A percentile compares a stretch with the other conserved stretches of the same genome.
phyloP scores from a whole-genome alignment of 1,284 basidiomycete species.

The Ustilago vetiveriae region DNA sequence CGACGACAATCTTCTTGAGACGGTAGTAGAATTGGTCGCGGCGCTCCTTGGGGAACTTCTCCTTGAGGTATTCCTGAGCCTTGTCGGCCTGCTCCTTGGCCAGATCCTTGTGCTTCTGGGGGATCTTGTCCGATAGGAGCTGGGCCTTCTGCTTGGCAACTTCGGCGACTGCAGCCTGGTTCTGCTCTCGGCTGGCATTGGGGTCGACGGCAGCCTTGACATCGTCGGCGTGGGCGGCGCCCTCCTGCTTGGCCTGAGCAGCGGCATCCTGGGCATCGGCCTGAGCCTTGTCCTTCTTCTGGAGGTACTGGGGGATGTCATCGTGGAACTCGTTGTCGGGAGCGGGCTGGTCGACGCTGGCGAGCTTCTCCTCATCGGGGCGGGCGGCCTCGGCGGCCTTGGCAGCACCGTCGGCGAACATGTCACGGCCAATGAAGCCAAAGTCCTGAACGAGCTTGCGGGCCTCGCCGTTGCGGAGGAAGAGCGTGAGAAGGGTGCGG shows the following conservation, averaged over 20 bases:
- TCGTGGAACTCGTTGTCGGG: constrained; percentile 68
- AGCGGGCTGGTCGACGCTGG: constrained; percentile 75
- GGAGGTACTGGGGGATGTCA: constrained; percentile 69
- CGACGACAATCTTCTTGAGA: constrained; percentile 85
- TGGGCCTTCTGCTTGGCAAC: constrained; percentile 70
- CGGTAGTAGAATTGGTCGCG: constrained; percentile 83
- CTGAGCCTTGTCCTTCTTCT: constrained; percentile 63
- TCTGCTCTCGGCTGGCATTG: constrained; percentile 67
- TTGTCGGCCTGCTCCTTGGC: constrained; percentile 59
- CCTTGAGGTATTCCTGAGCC: constrained; percentile 73
- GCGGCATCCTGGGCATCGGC: constrained; percentile 45
- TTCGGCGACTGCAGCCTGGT: constrained; percentile 65
- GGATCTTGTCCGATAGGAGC: constrained; percentile 63
- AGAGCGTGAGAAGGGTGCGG: constrained; percentile 61
- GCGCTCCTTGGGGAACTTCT: constrained; percentile 87
- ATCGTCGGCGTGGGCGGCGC: constrained; percentile 44
- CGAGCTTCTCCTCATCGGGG: constrained; percentile 75
- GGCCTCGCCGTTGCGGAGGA: constrained; percentile 62
- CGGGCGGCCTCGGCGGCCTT: constrained; percentile 80
- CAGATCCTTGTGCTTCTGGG: constrained; percentile 63
- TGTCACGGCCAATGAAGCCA: constrained; percentile 73
- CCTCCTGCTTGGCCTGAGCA: constrained; percentile 50
- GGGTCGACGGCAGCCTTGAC: constrained; percentile 55
- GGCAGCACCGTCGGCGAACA: constrained; percentile 79
- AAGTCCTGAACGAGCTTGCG: constrained; percentile 61